Base-by-base conservation (phyloP, 257 asterid species). In the Plantago ovata region DNA sequence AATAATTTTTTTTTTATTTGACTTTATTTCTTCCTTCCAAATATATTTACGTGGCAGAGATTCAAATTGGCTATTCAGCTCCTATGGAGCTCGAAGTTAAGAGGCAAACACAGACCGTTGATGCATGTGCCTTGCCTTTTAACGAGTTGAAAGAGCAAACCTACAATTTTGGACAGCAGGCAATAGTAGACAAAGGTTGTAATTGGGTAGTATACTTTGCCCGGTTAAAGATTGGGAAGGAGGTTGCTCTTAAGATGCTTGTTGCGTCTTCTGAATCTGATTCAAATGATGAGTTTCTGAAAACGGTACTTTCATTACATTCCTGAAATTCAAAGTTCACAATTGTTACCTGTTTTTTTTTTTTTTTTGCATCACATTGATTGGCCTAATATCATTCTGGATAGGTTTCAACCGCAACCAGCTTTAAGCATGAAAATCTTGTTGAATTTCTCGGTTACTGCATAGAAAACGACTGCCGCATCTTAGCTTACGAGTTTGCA, bases 241-340 rank as follows among this genome's bases (percentile, higher is more conserved):
- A 92, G 50, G 90, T 86, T 70, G 97, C 97, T 56, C 86, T 89
- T 64, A 89, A 86, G 79, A 89, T 86, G 76, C 94, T 89, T 69
- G 95, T 86, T 53, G 95, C 80, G 58, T 77, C 95, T 18, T 65
- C 95, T 28, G 95, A 89, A 75, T 93, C 84, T 8, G 97, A 89
- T 75, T 77, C 95, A 49, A 84, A 86, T 65, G 68, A 42, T 50
- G 94, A 84, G 72, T 89, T 89, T 81, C 74, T 86, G 80, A 74
- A 83, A 69, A 94, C 86, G 95, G 97, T 82, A 75, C 52, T 24
- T 33, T n/a, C 6, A 20, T 16, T 3, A 12, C n/a, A 10, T 15
- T 13, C 55, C 50, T 61, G 45, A 4, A 46, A 51, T 18, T 15
- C 48, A 55, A 54, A 63, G 43, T n/a, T 52, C 46, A 28, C 36